Evolutionary conservation across 306 rosid genomes (phyloP), one percentile per base, ranked within the genome.

Genomic region (Castanea crenata): DNA sequence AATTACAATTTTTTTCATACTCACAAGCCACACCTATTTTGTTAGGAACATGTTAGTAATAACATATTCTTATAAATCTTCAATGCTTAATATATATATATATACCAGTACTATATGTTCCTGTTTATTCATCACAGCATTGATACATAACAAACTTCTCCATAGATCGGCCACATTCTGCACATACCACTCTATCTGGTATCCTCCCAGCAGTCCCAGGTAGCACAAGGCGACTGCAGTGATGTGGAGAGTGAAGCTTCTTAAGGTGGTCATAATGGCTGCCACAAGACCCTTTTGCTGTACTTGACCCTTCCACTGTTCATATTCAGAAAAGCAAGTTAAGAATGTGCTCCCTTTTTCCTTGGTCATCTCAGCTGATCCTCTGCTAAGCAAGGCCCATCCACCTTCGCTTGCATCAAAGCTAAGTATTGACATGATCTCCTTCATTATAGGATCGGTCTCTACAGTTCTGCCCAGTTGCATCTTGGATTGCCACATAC

Each of bases 81-180:
- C 54, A 49, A 49, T 12, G 4, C 15, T 11, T 49, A 49, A 49
- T 49, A 49, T 23, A 23, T 23, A 23, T 49, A 46, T 49, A 46
- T 46, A 3, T 13, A 49, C 54, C 5, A 21, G 13, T 61, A 61
- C 32, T 61, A 12, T 25, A 10, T 61, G 32, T 61, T 11, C 32
- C 19, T 25, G 67, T 61, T 77, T 38, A 80, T 63, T 80, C 83
- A 13, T 63, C 78, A 29, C 83, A 80, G 9, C 83, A 80, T 19
- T 77, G 74, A 69, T 80, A 80, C 83, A 80, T 80, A 78, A 80
- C 25, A 27, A 52, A 80, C 78, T 25, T 80, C 46, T 80, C 83
- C 83, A 80, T 80, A 0, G 5, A 38, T 32, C 83, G 83, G 29
- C 83, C 78, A 55, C 83, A 80, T 21, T 80, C 83, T 16, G 83